These are phyloP conservation scores for Ajuga chamaepitys DNA, from an alignment of 257 asterid genomes.

Conservation along the genomic window DNA sequence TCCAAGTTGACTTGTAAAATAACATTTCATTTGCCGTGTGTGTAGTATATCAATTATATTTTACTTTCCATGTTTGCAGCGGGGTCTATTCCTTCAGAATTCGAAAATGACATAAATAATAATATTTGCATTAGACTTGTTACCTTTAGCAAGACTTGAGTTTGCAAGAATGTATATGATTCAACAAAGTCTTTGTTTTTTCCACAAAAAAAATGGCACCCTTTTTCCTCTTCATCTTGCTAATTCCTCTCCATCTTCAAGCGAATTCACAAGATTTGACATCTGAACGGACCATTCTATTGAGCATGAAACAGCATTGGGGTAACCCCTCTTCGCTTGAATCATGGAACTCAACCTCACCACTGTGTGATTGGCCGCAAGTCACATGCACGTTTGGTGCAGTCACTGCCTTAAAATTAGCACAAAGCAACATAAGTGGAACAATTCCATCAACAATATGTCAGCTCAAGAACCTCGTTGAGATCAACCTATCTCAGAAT, in stretches of 20 bases:
- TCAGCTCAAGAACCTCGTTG: conserved; percentile 8
- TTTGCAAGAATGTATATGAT: background rate
- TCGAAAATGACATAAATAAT: background rate
- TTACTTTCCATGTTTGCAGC: background rate
- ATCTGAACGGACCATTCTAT: conserved; percentile 18
- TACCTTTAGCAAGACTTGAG: background rate
- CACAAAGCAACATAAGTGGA: conserved; percentile 12
- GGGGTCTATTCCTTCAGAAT: background rate
- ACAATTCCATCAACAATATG: conserved; percentile 24
- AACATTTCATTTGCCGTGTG: no score
- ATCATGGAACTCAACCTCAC: conserved; percentile 32
- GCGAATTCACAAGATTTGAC: conserved; percentile 23
- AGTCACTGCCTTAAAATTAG: conserved; percentile 13
- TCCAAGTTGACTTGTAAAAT: no score
- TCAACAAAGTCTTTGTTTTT: background rate
- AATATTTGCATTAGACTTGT: background rate
- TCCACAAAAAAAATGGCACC: conserved; percentile 23
- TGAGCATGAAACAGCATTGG: conserved; percentile 41
- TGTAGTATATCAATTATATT: background rate
- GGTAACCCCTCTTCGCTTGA: conserved; percentile 23
- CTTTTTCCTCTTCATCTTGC: conserved; percentile 17
- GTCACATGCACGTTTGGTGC: conserved; percentile 15
- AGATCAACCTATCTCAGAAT: conserved; percentile 12
- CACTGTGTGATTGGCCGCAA: conserved; percentile 20
- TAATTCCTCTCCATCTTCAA: conserved; percentile 9